Percentiles rank a stretch among this genome's conserved stretches.
Evolutionary conservation across 1,284 basidiomycete genomes (phyloP).

Genomic region (Pseudozyma sp.): DNA sequence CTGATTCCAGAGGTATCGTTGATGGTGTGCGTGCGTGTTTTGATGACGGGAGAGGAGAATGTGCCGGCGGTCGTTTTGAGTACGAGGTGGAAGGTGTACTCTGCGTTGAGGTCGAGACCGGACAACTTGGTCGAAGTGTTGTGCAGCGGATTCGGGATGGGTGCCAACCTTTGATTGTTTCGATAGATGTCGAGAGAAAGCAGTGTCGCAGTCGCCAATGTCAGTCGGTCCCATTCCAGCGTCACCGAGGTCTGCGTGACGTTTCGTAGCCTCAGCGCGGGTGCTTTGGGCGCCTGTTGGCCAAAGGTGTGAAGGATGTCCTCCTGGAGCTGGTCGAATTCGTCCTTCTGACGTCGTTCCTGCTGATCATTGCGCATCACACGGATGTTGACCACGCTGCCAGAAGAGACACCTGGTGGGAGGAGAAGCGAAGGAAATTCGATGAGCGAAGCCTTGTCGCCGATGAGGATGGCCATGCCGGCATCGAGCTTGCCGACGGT

Average conservation of each 20-base stretch:
- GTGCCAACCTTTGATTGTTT: conserved; percentile 63
- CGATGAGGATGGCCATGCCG: conserved; percentile 68
- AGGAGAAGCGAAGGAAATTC: conserved; percentile 68
- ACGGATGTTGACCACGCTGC: conserved; percentile 66
- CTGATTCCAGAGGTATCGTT: conserved; percentile 64
- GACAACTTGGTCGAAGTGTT: conserved; percentile 66
- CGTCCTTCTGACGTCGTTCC: conserved; percentile 56
- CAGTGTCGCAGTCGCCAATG: conserved; percentile 60
- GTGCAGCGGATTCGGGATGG: conserved; percentile 64
- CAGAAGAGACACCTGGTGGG: conserved; percentile 61
- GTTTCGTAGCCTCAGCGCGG: conserved; percentile 58
- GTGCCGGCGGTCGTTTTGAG: conserved; percentile 65
- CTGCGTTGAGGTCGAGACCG: conserved; percentile 63
- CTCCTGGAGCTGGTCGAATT: conserved; percentile 65
- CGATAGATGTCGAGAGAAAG: conserved; percentile 66
- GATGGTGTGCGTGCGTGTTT: conserved; percentile 64
- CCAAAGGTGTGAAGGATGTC: conserved; percentile 66
- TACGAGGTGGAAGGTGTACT: conserved; percentile 67
- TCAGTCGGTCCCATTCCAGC: conserved; percentile 65
- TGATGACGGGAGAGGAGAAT: conserved; percentile 56
- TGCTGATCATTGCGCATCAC: conserved; percentile 63
- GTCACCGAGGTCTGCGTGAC: conserved; percentile 67
- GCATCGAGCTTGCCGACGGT: conserved; percentile 68
- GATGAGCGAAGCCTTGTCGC: conserved; percentile 67
- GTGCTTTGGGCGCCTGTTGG: conserved; percentile 56